Percentiles rank a stretch among this genome's conserved stretches.
Conservation (phyloP, 1,284 basidiomycete species). For the Ganoderma meredithae region DNA sequence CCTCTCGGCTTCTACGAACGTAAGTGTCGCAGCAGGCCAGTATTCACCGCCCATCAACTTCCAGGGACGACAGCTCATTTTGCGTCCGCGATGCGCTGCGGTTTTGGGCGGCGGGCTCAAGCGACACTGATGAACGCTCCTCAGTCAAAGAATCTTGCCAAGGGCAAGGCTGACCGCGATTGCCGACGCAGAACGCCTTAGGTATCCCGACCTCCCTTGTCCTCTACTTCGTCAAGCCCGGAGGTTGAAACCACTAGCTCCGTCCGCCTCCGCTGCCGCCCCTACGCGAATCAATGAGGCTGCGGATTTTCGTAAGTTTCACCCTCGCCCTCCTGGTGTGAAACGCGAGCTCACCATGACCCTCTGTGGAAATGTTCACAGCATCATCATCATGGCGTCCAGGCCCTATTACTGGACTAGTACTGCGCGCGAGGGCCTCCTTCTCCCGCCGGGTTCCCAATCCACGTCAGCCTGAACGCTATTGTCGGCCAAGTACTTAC, state of each 20-base stretch:
- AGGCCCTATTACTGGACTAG: background rate
- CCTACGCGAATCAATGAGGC: background rate
- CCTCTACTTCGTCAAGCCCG: background rate
- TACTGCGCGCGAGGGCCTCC: background rate
- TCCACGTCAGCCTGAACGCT: background rate
- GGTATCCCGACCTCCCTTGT: background rate
- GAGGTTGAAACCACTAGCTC: background rate
- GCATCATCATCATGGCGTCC: background rate
- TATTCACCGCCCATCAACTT: background rate
- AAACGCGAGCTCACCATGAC: constrained; percentile 2
- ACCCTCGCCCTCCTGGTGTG: background rate
- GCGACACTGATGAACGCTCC: background rate
- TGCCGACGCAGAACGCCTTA: background rate
- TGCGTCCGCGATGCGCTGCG: background rate
- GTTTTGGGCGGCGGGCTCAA: background rate
- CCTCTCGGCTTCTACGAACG: background rate
- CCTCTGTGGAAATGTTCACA: background rate
- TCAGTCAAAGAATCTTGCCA: background rate
- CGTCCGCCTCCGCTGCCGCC: too few species aligned
- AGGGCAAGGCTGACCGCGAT: background rate
- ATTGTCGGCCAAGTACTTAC: background rate
- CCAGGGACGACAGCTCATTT: background rate
- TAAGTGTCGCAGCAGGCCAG: background rate
- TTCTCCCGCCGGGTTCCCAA: background rate
- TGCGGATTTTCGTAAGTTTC: constrained; percentile 2